These are phyloP conservation scores for Drechslerella dactyloides DNA, from an alignment of 2,329 filamentous ascomycete species.

Conservation along the genomic window DNA sequence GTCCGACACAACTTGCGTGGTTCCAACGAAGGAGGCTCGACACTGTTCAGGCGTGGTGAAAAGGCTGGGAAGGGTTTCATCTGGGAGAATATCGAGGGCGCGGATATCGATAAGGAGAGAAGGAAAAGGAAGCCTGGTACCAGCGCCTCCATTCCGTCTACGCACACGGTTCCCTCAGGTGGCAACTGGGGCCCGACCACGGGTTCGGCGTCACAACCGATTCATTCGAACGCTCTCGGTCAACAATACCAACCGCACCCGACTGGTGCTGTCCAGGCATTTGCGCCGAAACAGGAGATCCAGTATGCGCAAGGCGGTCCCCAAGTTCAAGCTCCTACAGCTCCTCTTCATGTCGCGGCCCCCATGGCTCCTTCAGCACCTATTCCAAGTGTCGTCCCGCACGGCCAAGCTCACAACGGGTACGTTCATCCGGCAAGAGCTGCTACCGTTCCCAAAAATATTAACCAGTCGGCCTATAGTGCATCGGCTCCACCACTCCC, in stretches of 20 bases:
- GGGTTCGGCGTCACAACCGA: slow-evolving; percentile 13
- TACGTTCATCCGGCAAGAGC: background rate
- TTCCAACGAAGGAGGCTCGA: slow-evolving; percentile 58
- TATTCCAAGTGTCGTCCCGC: background rate
- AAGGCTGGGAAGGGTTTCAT: slow-evolving; percentile 65
- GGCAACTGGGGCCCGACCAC: slow-evolving; percentile 29
- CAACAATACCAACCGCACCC: slow-evolving; percentile 39
- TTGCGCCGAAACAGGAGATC: background rate
- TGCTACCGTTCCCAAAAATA: too few relatives aligned
- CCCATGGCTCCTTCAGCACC: slow-evolving; percentile 6
- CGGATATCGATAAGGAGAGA: slow-evolving; percentile 66
- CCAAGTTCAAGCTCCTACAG: slow-evolving; percentile 10
- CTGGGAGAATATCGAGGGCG: slow-evolving; percentile 64
- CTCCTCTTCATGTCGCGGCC: too few relatives aligned
- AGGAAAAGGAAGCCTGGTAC: slow-evolving; percentile 56
- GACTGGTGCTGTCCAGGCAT: slow-evolving; percentile 1
- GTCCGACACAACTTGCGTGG: slow-evolving; percentile 66
- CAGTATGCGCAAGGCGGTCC: slow-evolving; percentile 5
- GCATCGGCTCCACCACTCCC: background rate
- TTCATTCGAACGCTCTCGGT: slow-evolving; percentile 17
- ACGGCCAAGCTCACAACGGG: background rate
- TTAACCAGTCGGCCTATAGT: background rate
- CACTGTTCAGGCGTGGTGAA: slow-evolving; percentile 65
- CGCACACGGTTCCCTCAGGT: slow-evolving; percentile 10
- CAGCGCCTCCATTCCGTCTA: slow-evolving; percentile 22